Evolutionary conservation across 495 filamentous ascomycete genomes (phyloP), one percentile per base, ranked within the genome.

Genomic region (Aspergillus diversus): DNA sequence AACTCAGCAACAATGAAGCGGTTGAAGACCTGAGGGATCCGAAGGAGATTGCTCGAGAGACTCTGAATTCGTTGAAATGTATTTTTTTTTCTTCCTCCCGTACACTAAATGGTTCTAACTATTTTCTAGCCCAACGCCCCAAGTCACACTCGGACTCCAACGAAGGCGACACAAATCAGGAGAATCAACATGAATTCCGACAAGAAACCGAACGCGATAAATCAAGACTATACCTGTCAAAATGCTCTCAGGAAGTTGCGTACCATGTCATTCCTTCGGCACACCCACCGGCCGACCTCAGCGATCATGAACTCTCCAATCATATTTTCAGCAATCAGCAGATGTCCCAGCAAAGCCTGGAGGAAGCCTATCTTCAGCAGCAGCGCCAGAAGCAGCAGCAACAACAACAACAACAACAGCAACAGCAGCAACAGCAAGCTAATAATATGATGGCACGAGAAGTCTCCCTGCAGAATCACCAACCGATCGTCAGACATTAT

Each of bases 131-230:
- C 58, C 73, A 77, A 71, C 75, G 69, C 13, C 65, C 77, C 5
- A 80, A 78, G 53, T 69, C 73, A 7, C 75, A 69, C 54, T 64
- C 75, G 48, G 77, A 77, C 33, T 72, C 77, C 55, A 67, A 81
- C 37, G 81, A 80, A 34, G 71, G 71, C 21, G 78, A 81, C 57
- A 66, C 57, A 6, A 76, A 73, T 51, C 79, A 82, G 31, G 85
- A 90, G 39, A 84, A 86, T 59, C 79, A 85, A 43, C 77, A 82
- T 33, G 87, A 87, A 55, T 75, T 89, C 33, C 85, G 84, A 61
- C 79, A 84, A 46, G 82, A 85, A 49, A 72, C 72, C 13, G 82
- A 83, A 64, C 72, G 81, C 37, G 82, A 85, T 4, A 81, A 82
- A 63, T 83, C 81, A 43, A 71, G 81, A 11, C 67, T 78, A 5